These are phyloP conservation scores for Aaosphaeria pasadenensis DNA, from an alignment of 2,329 filamentous ascomycete genomes.

Conservation along the genomic window DNA sequence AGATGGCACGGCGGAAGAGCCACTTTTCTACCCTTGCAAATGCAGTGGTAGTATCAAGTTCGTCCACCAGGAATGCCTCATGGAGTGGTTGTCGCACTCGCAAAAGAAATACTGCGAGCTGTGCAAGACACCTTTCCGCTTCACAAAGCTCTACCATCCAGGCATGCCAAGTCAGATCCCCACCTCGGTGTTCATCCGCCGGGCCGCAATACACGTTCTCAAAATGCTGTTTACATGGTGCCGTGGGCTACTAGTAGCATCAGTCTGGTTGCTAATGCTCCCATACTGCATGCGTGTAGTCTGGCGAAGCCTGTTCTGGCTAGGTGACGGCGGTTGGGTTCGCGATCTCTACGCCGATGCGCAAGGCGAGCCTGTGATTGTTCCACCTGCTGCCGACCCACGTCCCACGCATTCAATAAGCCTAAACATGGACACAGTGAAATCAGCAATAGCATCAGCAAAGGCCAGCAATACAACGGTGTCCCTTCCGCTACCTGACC, in stretches of 20 bases:
- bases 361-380: background rate
- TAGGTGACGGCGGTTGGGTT: constrained; percentile 74
- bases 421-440: constrained; percentile 15
- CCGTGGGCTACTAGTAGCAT: constrained; percentile 72
- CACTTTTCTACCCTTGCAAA: constrained; percentile 96
- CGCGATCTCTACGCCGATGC: constrained; percentile 34
- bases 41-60: constrained; percentile 99
- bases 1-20: constrained; percentile 77
- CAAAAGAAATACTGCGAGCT: constrained; percentile 99
- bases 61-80: constrained; percentile 95
- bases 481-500: constrained; percentile 21
- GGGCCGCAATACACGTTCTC: constrained; percentile 70
- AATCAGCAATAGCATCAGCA: constrained; percentile 16
- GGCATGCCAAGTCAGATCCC: constrained; percentile 88
- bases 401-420: constrained; percentile 1
- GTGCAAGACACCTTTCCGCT: constrained; percentile 96
- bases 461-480: constrained; percentile 15
- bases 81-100: constrained; percentile 98
- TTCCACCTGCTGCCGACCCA: background rate
- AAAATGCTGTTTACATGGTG: constrained; percentile 74
- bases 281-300: constrained; percentile 88
- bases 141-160: constrained; percentile 95
- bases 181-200: constrained; percentile 73
- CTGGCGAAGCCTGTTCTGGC: constrained; percentile 93
- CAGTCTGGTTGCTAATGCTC: constrained; percentile 85